Evolutionary conservation across 352 stramenopile genomes (phyloP).

Genomic region (Pythium dissotocum): DNA sequence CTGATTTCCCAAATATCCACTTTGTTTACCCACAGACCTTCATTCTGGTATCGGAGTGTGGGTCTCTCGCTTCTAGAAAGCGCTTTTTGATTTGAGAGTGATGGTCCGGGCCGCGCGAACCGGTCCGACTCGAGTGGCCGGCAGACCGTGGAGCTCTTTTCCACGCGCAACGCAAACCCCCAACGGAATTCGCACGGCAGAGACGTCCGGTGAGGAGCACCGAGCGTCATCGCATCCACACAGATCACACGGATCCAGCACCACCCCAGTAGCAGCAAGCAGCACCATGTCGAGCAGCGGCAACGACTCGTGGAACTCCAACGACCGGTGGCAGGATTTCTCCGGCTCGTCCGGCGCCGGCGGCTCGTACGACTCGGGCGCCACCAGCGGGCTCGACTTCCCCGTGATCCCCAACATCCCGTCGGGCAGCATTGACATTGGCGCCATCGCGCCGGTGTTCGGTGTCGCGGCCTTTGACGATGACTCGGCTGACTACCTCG

Average conservation of each 20-base stretch:
- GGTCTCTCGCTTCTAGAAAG: slow-evolving; percentile 17
- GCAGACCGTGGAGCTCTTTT: too few species aligned
- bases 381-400: slow-evolving; percentile 59
- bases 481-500: slow-evolving; percentile 78
- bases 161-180: too few species aligned
- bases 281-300: slow-evolving; percentile 38
- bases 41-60: neutral
- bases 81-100: slow-evolving; percentile 15
- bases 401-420: slow-evolving; percentile 74
- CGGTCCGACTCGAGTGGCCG: slow-evolving; percentile 4
- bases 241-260: slow-evolving; percentile 1
- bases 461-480: slow-evolving; percentile 77
- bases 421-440: slow-evolving; percentile 77
- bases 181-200: too few species aligned
- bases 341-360: slow-evolving; percentile 39
- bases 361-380: slow-evolving; percentile 54
- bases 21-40: neutral
- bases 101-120: slow-evolving; percentile 6
- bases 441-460: slow-evolving; percentile 85
- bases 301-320: slow-evolving; percentile 57
- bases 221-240: slow-evolving; percentile 8
- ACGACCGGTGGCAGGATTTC: slow-evolving; percentile 79
- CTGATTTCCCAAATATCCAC: slow-evolving; percentile 7
- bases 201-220: slow-evolving; percentile 6
- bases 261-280: slow-evolving; percentile 1